A percentile compares a stretch with the other conserved stretches of the same genome.
These are phyloP conservation scores for Bruguiera sexangula DNA, from an alignment of 345 rosid species.

Conservation along the genomic window DNA sequence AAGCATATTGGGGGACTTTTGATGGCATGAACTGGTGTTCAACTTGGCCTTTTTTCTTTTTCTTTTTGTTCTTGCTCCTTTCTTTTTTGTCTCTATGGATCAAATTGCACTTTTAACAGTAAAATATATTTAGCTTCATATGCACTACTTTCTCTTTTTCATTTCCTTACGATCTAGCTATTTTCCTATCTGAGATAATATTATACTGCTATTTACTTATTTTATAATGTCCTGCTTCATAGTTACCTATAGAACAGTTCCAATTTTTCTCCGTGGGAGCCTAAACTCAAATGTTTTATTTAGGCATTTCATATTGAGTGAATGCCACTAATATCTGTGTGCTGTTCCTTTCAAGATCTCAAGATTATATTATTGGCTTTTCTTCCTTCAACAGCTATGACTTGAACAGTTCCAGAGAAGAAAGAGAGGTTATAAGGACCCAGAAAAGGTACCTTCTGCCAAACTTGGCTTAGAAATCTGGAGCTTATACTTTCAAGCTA, in stretches of 20 bases:
- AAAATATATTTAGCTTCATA: no score
- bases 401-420: slow-evolving; percentile 72
- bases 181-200: no score
- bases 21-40: neutral
- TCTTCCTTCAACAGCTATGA: slow-evolving; percentile 52
- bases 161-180: no score
- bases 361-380: neutral
- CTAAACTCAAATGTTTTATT: neutral
- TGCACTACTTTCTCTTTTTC: no score
- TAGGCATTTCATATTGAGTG: neutral
- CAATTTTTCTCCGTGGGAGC: neutral
- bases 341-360: neutral
- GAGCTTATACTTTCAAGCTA: neutral
- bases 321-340: neutral
- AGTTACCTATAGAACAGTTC: neutral
- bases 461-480: neutral
- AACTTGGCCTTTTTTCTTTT: neutral
- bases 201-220: no score
- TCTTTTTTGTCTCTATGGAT: no score
- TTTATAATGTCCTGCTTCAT: neutral
- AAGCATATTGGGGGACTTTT: slow-evolving; percentile 1
- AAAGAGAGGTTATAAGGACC: slow-evolving; percentile 59
- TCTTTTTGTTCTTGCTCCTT: no score
- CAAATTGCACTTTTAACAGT: no score
- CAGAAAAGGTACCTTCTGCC: slow-evolving; percentile 55